Conservation (phyloP, 2,329 filamentous ascomycete genomes). For the Trichoderma polysporum region DNA sequence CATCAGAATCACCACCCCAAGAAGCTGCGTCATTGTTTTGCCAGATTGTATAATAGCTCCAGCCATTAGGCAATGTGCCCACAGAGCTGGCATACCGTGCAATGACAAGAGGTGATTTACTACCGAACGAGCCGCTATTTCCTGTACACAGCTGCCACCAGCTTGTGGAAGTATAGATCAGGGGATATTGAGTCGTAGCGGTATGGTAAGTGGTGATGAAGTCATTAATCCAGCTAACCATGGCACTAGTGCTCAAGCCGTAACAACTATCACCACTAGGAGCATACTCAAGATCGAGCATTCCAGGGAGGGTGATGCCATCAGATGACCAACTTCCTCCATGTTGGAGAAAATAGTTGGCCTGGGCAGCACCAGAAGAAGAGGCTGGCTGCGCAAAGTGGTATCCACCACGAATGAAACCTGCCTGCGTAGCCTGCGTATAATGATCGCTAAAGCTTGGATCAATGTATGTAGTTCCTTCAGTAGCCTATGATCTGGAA, state of each 20-base stretch:
- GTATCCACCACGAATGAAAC: conserved; percentile 55
- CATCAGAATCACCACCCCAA: conserved; percentile 27
- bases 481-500: conserved; percentile 45
- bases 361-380: conserved; percentile 47
- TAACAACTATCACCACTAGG: conserved; percentile 43
- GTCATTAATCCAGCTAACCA: conserved; percentile 53
- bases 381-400: conserved; percentile 53
- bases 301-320: conserved; percentile 55
- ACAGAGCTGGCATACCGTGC: conserved; percentile 44
- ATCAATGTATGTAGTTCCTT: conserved; percentile 49
- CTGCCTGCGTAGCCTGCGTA: conserved; percentile 48
- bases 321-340: conserved; percentile 56
- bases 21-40: conserved; percentile 25
- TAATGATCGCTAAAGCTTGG: conserved; percentile 51
- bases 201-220: conserved; percentile 52
- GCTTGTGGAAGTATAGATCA: conserved; percentile 53
- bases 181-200: conserved; percentile 47
- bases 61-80: conserved; percentile 50
- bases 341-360: conserved; percentile 51
- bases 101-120: conserved; percentile 48
- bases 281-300: conserved; percentile 55
- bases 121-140: conserved; percentile 45
- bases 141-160: conserved; percentile 58
- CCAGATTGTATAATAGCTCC: conserved; percentile 54
- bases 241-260: conserved; percentile 44